Evolutionary conservation across 2,329 filamentous ascomycete genomes (phyloP), one percentile per base, ranked within the genome.

Genomic region (Cladosporium sp.): DNA sequence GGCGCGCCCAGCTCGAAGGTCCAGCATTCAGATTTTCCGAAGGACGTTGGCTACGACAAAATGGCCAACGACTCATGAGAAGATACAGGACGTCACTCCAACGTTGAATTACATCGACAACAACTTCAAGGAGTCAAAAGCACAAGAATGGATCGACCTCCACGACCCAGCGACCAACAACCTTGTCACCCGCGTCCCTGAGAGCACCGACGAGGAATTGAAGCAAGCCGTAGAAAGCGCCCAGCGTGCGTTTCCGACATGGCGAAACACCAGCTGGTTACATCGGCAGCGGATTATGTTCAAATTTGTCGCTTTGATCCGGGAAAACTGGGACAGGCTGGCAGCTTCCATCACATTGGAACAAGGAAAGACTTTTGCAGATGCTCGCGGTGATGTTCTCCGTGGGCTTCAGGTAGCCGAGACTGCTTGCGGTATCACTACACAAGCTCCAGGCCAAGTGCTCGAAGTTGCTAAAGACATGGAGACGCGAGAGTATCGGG

Each of bases 401-500:
- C 80, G 88, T 59, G 88, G 88, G 40, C 76, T 93, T 53, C 88
- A 93, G 75, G 88, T 93, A 19, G 88, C 88, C 2, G 88, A 93
- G 76, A 86, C 86, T 6, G 85, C 88, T 17, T 88, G 88, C 64
- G 86, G 79, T 42, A 89, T 89, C 47, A 87, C 88, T 0, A 88
- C 89, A 61, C 80, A 91, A 67, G 77, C 93, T 70, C 89, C 88
- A 68, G 88, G 88, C 36, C 87, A 93, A 73, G 78, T 93, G 40
- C 78, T 93, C 30, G 88, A 93, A 74, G 88, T 93, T 11, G 82
- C 88, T 47, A 91, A 89, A 77, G 88, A 93, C 64, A 93, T 93
- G 88, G 88, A 93, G 76, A 93, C 88, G 22, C 76, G 87, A 64
- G 86, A 82, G 54, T 93, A 93, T 69, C 80, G 82, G 55, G 88